A percentile compares a stretch with the other conserved stretches of the same genome.
Conservation (phyloP, 805 yeast genomes). For the Barnettozyma populi region DNA sequence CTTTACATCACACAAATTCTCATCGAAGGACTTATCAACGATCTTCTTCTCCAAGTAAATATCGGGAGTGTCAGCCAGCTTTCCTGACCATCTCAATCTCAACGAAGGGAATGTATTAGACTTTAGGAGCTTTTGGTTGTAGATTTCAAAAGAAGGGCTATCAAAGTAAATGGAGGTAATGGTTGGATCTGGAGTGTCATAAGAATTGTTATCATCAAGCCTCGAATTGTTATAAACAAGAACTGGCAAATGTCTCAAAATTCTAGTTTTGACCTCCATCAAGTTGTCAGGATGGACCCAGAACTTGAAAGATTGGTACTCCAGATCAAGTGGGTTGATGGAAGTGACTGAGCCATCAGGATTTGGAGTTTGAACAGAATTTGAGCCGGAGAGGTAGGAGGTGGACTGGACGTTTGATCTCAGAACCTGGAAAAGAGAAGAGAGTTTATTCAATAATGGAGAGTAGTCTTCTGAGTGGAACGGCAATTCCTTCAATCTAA, state of each 20-base stretch:
- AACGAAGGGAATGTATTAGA: slow-evolving; percentile 65
- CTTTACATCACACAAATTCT: slow-evolving; percentile 58
- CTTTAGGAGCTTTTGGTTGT: slow-evolving; percentile 77
- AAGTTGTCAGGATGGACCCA: slow-evolving; percentile 97
- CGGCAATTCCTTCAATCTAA: slow-evolving; percentile 80
- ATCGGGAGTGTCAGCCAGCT: slow-evolving; percentile 68
- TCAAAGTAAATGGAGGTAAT: slow-evolving; percentile 88
- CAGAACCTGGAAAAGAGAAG: slow-evolving; percentile 73
- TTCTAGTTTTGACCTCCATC: slow-evolving; percentile 96
- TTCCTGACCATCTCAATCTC: slow-evolving; percentile 89
- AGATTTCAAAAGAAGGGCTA: slow-evolving; percentile 73
- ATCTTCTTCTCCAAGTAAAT: slow-evolving; percentile 76
- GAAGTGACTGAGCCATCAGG: slow-evolving; percentile 22
- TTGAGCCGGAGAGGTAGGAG: slow-evolving; percentile 25
- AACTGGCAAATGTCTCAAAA: slow-evolving; percentile 89
- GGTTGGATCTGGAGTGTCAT: slow-evolving; percentile 61
- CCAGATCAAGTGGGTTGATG: slow-evolving; percentile 21
- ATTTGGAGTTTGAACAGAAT: slow-evolving; percentile 21
- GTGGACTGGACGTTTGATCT: slow-evolving; percentile 56
- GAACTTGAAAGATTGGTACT: slow-evolving; percentile 69
- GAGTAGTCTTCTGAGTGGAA: slow-evolving; percentile 94
- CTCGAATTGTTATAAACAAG: slow-evolving; percentile 54
- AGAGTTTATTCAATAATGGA: slow-evolving; percentile 78
- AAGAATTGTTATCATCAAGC: slow-evolving; percentile 35
- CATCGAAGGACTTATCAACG: slow-evolving; percentile 45